Percentiles rank a stretch among this genome's conserved stretches.
Conservation (phyloP, 768 basidiomycete genomes). For the Phylloporus arenicola region DNA sequence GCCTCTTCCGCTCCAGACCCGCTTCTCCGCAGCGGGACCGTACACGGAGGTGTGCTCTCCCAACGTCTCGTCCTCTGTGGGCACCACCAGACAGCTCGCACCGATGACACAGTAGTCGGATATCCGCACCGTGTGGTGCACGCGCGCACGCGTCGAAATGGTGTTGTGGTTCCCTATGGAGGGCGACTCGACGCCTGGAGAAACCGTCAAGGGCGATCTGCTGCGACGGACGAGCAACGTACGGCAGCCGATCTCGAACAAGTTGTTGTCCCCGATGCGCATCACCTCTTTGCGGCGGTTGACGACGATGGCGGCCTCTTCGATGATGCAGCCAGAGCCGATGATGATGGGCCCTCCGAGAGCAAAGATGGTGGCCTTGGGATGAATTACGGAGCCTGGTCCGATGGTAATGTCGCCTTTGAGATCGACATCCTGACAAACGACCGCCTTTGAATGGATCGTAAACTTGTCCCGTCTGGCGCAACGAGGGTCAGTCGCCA, state of each 20-base stretch:
- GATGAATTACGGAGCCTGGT: slow-evolving; percentile 86
- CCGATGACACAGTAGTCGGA: slow-evolving; percentile 80
- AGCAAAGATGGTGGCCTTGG: slow-evolving; percentile 90
- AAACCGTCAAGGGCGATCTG: background rate
- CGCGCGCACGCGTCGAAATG: slow-evolving; percentile 75
- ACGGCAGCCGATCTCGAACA: slow-evolving; percentile 95
- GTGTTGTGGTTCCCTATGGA: slow-evolving; percentile 83
- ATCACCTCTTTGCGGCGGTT: slow-evolving; percentile 87
- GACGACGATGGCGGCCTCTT: slow-evolving; percentile 86
- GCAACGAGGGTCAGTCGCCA: background rate
- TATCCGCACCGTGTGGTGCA: slow-evolving; percentile 78
- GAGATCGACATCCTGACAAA: slow-evolving; percentile 91
- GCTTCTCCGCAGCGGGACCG: slow-evolving; percentile 66
- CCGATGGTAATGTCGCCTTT: slow-evolving; percentile 94
- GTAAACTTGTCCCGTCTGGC: slow-evolving; percentile 80
- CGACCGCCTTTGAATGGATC: slow-evolving; percentile 85
- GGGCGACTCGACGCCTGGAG: slow-evolving; percentile 80
- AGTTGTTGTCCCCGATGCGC: slow-evolving; percentile 90
- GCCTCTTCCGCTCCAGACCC: slow-evolving; percentile 83
- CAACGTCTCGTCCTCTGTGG: slow-evolving; percentile 70
- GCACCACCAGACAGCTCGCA: slow-evolving; percentile 72
- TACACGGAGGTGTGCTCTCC: slow-evolving; percentile 83
- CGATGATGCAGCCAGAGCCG: slow-evolving; percentile 83
- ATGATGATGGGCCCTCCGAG: slow-evolving; percentile 88
- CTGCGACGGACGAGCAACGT: slow-evolving; percentile 29